Evolutionary conservation across 108 stramenopile species (phyloP).

Genomic region (Conticribra weissflogii): DNA sequence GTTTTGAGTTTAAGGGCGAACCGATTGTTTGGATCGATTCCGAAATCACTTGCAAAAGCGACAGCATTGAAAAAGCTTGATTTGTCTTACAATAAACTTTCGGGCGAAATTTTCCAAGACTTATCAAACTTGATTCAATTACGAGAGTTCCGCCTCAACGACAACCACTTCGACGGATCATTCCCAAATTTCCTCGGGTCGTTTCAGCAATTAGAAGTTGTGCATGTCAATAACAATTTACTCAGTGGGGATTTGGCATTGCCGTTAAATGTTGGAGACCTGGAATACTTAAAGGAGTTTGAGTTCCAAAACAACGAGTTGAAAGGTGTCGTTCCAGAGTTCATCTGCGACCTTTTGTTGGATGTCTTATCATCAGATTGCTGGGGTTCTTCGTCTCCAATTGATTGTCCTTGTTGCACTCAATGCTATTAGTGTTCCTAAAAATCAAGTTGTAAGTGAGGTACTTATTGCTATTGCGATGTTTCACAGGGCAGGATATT

Average conservation of each 20-base stretch:
- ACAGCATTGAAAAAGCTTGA: conserved; percentile 35
- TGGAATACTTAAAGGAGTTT: conserved; percentile 34
- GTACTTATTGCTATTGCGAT: too few relatives aligned
- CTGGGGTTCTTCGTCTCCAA: conserved; percentile 41
- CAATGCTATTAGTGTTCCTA: conserved; percentile 28
- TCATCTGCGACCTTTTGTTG: conserved; percentile 38
- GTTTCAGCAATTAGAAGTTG: conserved; percentile 32
- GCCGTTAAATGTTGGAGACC: conserved; percentile 18
- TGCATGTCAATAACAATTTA: conserved; percentile 43
- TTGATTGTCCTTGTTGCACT: conserved; percentile 46
- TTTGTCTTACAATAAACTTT: conserved; percentile 42
- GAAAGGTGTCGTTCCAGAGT: conserved; percentile 26
- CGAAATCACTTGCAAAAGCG: conserved; percentile 26
- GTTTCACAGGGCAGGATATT: too few relatives aligned
- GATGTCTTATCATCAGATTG: conserved; percentile 43
- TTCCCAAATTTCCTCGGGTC: conserved; percentile 37
- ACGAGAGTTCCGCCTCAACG: conserved; percentile 30
- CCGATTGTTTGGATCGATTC: conserved; percentile 37
- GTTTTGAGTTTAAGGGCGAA: conserved; percentile 39
- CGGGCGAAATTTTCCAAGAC: conserved; percentile 32
- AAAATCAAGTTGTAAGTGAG: too few relatives aligned
- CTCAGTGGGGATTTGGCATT: conserved; percentile 34
- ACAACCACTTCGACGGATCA: conserved; percentile 33
- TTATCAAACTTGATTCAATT: conserved; percentile 29
- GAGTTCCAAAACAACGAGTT: conserved; percentile 41